Base-by-base conservation (phyloP, 1,139 yeast species). In the Candida pseudoviswanathii region DNA sequence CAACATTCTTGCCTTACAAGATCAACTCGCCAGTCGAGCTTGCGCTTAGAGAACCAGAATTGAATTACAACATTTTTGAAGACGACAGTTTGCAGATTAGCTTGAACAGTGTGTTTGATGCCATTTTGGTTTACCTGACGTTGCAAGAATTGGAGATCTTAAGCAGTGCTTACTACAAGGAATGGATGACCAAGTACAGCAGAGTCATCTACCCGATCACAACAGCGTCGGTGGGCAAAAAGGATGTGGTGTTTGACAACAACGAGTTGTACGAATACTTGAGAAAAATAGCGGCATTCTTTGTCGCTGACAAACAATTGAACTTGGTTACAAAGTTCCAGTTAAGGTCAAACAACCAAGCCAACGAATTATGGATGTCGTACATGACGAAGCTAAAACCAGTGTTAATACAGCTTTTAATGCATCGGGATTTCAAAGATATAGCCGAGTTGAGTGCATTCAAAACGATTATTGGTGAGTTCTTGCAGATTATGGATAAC, bases 21-120 rank as follows among this genome's bases (percentile, higher is more conserved):
- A 80, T 92, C 54, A 91, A 91, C 63, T 88, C 97, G 0, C 90
- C 96, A 0, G 89, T 91, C 5, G 98, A 92, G 65, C 67, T 84
- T 10, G 82, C 91, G 4, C 74, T 87, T 64, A 73, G 96, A 57
- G 85, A 82, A 51, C 78, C 86, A 0, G 67, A 71, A 24, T 59
- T 70, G 33, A 67, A 72, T 51, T 73, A 78, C 51, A 74, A 79
- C 54, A 71, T 84, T 0, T 67, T 82, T 40, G 65, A 73, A 4
- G 82, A 80, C 51, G 66, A 69, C 7, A 64, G 67, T 9, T 64
- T 83, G 26, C 72, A 73, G 22, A 75, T 87, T 31, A 84, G 85
- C 50, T 67, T 91, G 47, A 78, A 84, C 11, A 86, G 91, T 9
- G 73, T 94, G 25, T 89, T 83, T 64, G 97, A 94, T 66, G 86